Conservation (phyloP, 768 basidiomycete species). For the Rickenella mellea region DNA sequence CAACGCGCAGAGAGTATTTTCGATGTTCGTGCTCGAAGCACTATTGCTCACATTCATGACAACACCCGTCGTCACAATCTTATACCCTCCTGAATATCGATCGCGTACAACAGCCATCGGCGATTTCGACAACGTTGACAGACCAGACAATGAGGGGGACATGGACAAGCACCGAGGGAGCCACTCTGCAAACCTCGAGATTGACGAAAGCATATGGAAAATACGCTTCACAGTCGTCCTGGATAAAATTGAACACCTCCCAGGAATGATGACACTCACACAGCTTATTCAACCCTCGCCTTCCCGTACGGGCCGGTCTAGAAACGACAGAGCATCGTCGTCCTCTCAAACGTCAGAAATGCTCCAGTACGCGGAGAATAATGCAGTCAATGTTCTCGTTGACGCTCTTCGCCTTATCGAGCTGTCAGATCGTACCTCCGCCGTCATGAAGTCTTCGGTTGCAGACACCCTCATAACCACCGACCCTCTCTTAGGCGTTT, state of each 20-base stretch:
- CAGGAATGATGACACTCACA: conserved; percentile 82
- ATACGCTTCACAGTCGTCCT: conserved; percentile 76
- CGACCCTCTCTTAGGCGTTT: conserved; percentile 66
- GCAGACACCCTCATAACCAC: conserved; percentile 60
- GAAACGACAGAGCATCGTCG: not conserved
- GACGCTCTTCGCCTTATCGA: conserved; percentile 86
- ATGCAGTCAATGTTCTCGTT: conserved; percentile 28
- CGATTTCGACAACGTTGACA: conserved; percentile 3
- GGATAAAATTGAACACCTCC: conserved; percentile 83
- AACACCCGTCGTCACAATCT: conserved; percentile 55
- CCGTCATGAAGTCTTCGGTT: conserved; percentile 55
- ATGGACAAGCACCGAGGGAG: conserved; percentile 9
- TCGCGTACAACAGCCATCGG: conserved; percentile 37
- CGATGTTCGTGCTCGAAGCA: conserved; percentile 90
- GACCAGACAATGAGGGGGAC: conserved; percentile 6
- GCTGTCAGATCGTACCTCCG: conserved; percentile 55
- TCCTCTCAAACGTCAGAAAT: not conserved
- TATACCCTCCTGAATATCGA: conserved; percentile 61
- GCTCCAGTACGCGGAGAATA: not conserved
- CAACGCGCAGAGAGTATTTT: conserved; percentile 54
- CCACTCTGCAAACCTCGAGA: conserved; percentile 2
- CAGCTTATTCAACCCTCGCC: conserved; percentile 58
- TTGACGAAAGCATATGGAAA: conserved; percentile 24
- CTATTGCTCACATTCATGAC: conserved; percentile 80
- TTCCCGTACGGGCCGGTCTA: not conserved